phyloP scores from a whole-genome alignment of 1,139 yeast genomes.

The Citeromyces hawaiiensis region DNA sequence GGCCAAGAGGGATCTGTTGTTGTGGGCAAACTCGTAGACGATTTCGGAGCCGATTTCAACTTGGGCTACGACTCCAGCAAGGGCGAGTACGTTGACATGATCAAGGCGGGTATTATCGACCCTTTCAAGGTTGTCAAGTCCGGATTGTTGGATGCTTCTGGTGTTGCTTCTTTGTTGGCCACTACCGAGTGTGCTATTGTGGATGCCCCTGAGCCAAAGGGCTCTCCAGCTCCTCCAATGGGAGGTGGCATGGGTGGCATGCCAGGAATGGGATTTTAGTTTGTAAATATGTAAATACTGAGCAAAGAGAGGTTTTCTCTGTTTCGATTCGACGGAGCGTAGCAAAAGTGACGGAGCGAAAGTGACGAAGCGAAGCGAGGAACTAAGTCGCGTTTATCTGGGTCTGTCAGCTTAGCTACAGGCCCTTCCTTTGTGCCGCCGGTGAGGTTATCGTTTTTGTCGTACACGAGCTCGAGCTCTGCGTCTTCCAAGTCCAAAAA shows the following conservation, averaged over 20 bases:
- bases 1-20: conserved; percentile 98
- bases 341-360: conserved; percentile 59
- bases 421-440: conserved; percentile 83
- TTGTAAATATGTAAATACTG: not conserved
- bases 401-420: conserved; percentile 75
- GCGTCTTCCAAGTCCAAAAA: conserved; percentile 60
- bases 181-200: conserved; percentile 99
- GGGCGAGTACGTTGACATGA: conserved; percentile 93
- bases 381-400: conserved; percentile 58
- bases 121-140: conserved; percentile 98
- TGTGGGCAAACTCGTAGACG: conserved; percentile 83
- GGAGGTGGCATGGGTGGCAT: conserved; percentile 44
- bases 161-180: conserved; percentile 95
- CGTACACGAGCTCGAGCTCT: conserved; percentile 60
- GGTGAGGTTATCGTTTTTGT: conserved; percentile 58
- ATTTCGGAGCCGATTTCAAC: conserved; percentile 78
- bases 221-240: conserved; percentile 51
- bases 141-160: conserved; percentile 93
- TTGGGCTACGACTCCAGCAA: conserved; percentile 89
- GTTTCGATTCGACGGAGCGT: no score
- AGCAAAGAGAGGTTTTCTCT: no score
- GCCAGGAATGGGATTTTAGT: conserved; percentile 34
- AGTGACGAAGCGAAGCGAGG: conserved; percentile 59
- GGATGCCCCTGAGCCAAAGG: conserved; percentile 88
- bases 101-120: conserved; percentile 95